Evolutionary conservation across 257 asterid species (phyloP).

Genomic region (Solanum appendiculatum): DNA sequence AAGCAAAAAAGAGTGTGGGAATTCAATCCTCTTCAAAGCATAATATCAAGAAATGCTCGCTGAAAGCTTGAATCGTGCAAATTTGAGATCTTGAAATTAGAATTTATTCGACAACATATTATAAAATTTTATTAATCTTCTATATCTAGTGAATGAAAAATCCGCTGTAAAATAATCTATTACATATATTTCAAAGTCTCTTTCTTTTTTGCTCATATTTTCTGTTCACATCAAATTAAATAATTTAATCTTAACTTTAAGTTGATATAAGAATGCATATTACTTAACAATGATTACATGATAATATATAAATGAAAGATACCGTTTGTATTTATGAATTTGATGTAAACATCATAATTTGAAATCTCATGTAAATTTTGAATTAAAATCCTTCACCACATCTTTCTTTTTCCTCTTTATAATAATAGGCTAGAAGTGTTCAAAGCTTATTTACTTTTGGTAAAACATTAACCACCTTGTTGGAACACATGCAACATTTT

Average conservation of each 20-base stretch:
- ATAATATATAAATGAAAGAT: too few species aligned
- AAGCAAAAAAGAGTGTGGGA: neutral
- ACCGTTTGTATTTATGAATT: fast-evolving
- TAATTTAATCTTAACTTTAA: neutral
- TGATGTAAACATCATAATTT: too few species aligned
- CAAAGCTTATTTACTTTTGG: neutral
- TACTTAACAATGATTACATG: neutral
- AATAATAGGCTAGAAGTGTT: neutral
- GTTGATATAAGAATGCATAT: neutral
- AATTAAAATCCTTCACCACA: fast-evolving
- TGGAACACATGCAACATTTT: neutral
- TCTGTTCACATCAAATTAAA: neutral
- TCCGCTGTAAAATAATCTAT: neutral
- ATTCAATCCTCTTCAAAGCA: neutral
- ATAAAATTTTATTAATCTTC: neutral
- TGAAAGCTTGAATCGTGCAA: neutral
- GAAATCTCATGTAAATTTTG: too few species aligned
- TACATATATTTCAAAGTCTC: neutral
- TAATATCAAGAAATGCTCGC: neutral
- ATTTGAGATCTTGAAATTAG: neutral
- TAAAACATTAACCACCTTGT: neutral
- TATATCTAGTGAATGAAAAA: neutral
- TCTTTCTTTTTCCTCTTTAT: neutral
- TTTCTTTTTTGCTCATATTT: neutral
- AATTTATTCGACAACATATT: too few species aligned